Evolutionary conservation across 108 stramenopile species (phyloP), one percentile per base, ranked within the genome.

Genomic region (Ochromonas danica): DNA sequence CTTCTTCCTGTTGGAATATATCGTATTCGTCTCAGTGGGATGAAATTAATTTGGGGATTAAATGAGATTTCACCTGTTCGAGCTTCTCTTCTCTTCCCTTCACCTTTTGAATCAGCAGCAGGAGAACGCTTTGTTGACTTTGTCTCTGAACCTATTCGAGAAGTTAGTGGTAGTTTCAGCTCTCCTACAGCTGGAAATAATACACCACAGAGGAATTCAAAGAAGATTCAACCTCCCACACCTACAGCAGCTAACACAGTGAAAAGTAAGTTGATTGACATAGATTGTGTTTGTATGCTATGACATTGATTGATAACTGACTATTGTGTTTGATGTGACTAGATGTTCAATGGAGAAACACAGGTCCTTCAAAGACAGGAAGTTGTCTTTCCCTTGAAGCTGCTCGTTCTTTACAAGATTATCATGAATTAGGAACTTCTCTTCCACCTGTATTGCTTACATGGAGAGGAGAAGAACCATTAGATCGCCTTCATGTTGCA

Each of bases 1-100:
- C 43, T 75, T 28, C 72, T 75, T 33, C 72, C 72, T 36, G 10
- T 10, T 30, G 72, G 72, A 10, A 60, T 42, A 38, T 75, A 75
- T 75, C 36, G 40, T 14, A 75, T 75, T 75, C 17, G 43, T 14
- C 6, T 75, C 10, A 33, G 14, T 28, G 40, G 38, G 3, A 75
- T 75, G 17, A 27, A 36, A 27, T 28, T 75, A 33, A 17, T 75
- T 45, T 75, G 72, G 72, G 72, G 72, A 6, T 3, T 33, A 3
- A 75, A 57, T 33, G 72, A 75, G 6, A 33, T 35, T 14, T 14
- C 27, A 35, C 72, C 72, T 14, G 10, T 10, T 60, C 43, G 22
- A 6, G 40, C 38, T 41, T 38, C 27, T 14, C 31, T 75, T 6
- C 41, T 75, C 14, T 75, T 75, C 31, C 72, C 72, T 14, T 6